phyloP scores from a whole-genome alignment of 192 early-diverging fungal species.

The Linnemannia exigua region DNA sequence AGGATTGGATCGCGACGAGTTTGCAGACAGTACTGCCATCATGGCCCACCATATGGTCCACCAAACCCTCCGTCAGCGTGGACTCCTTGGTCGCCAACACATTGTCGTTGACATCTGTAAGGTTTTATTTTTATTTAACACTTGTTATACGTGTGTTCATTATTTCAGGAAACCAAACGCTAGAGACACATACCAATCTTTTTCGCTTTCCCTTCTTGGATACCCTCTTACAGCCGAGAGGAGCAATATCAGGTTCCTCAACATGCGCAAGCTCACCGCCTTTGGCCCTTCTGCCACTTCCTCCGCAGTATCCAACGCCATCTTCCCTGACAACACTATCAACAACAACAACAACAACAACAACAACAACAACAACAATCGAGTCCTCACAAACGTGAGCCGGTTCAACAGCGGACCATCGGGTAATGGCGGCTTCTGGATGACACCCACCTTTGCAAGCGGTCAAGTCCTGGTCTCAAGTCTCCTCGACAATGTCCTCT shows the following conservation, averaged over 20 bases:
- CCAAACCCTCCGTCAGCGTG: constrained; percentile 57
- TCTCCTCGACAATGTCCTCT: constrained; percentile 69
- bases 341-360: neutral
- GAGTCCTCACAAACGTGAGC: neutral
- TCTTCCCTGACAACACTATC: no score
- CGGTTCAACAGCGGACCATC: neutral
- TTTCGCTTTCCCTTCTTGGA: constrained; percentile 2
- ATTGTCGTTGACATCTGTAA: constrained; percentile 62
- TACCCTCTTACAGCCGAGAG: constrained; percentile 57
- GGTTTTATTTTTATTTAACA: neutral
- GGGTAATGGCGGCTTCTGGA: constrained; percentile 22
- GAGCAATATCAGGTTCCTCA: constrained; percentile 73
- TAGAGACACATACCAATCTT: neutral
- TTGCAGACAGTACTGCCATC: constrained; percentile 63
- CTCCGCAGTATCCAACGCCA: no score
- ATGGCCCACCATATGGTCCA: constrained; percentile 78
- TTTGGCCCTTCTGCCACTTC: constrained; percentile 13
- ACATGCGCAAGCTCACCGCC: constrained; percentile 54
- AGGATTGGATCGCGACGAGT: constrained; percentile 53
- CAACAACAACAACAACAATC: neutral
- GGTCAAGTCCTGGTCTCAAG: constrained; percentile 71
- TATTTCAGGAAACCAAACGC: neutral
- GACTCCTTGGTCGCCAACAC: constrained; percentile 41
- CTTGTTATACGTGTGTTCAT: no score
- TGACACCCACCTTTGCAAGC: constrained; percentile 74